phyloP scores from a whole-genome alignment of 257 asterid species.

The Nemophila menziesii region DNA sequence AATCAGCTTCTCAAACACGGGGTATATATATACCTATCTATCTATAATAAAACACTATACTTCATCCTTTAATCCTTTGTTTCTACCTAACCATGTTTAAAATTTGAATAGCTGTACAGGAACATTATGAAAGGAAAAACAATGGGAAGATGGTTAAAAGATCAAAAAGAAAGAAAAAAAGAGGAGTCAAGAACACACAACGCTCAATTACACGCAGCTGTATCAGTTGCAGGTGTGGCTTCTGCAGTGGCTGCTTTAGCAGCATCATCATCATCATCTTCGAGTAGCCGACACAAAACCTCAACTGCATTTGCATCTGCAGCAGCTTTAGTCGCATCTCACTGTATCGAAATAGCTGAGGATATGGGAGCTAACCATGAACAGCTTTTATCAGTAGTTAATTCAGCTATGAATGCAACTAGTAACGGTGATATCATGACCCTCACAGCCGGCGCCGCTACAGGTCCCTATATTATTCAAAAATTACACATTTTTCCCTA shows the following conservation, averaged over 20 bases:
- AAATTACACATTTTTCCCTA: too few relatives aligned
- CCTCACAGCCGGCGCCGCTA: slow-evolving; percentile 85
- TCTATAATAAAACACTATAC: slow-evolving; percentile 1
- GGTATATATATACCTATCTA: slow-evolving; percentile 22
- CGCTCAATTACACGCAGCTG: slow-evolving; percentile 77
- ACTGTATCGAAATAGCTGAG: slow-evolving; percentile 87
- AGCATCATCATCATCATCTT: slow-evolving; percentile 38
- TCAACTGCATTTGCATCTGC: slow-evolving; percentile 66
- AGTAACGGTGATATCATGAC: slow-evolving; percentile 80
- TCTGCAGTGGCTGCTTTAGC: slow-evolving; percentile 82
- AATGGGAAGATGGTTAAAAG: slow-evolving; percentile 62
- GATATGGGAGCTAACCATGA: slow-evolving; percentile 75
- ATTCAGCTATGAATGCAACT: slow-evolving; percentile 60
- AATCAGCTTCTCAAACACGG: slow-evolving; percentile 46
- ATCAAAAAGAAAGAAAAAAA: slow-evolving; percentile 66
- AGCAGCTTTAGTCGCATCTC: slow-evolving; percentile 87
- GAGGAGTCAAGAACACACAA: slow-evolving; percentile 74
- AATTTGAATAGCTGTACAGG: slow-evolving; percentile 34
- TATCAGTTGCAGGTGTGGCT: slow-evolving; percentile 77
- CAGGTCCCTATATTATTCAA: slow-evolving; percentile 33
- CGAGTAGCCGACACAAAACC: slow-evolving; percentile 23
- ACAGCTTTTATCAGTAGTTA: slow-evolving; percentile 49
- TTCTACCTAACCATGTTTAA: slow-evolving; percentile 2
- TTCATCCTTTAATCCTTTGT: too few relatives aligned
- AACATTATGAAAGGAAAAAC: slow-evolving; percentile 51